Evolutionary conservation across 345 rosid genomes (phyloP).

Genomic region (Eucalyptus globulus): DNA sequence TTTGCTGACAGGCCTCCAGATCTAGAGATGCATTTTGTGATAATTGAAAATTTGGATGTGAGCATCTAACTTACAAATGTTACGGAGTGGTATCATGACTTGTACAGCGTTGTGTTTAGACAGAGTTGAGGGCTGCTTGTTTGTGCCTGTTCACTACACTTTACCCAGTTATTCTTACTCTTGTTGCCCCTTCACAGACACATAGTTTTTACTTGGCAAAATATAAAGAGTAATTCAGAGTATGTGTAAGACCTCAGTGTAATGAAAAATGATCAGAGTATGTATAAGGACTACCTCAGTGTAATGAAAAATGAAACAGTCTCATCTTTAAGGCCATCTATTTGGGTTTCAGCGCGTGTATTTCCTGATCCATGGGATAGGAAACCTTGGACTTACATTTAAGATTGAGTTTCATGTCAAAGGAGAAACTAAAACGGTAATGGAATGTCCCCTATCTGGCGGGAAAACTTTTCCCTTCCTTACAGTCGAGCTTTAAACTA

Average conservation of each 20-base stretch:
- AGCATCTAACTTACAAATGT: not conserved
- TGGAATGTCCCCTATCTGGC: not conserved
- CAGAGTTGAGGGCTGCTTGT: not conserved
- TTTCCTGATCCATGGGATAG: not conserved
- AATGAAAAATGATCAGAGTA: not conserved
- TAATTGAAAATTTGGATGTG: constrained; percentile 61
- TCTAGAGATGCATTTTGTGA: constrained; percentile 81
- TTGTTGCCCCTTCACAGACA: not conserved
- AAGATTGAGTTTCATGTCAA: not conserved
- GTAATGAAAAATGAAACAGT: not conserved
- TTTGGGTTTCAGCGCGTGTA: not conserved
- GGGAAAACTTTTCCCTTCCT: not conserved
- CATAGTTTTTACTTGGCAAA: not conserved
- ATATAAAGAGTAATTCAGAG: not conserved
- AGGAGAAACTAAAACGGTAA: not conserved
- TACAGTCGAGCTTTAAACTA: not conserved
- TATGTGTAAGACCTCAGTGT: not conserved
- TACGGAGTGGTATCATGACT: not conserved
- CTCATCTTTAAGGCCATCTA: not conserved
- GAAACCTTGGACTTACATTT: not conserved
- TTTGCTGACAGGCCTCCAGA: constrained; percentile 44
- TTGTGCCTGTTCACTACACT: not conserved
- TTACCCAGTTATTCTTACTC: not conserved
- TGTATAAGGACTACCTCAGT: not conserved
- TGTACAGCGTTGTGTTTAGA: not conserved